Base-by-base conservation (phyloP, 768 basidiomycete species). In the Suillus hirtellus region DNA sequence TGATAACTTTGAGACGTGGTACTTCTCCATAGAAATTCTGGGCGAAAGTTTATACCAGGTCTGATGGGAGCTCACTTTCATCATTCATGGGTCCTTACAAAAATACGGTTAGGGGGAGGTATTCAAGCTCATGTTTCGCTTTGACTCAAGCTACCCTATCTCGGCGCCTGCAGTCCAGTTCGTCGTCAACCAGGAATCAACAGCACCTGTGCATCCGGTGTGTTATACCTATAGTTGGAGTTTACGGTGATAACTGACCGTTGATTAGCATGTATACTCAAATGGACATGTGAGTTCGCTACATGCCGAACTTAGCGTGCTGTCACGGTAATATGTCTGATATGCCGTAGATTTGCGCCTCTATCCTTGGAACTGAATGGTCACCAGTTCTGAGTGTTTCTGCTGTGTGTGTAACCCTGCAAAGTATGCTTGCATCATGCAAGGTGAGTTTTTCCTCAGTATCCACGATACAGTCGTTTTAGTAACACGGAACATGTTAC, bases 341-440 rank as follows among this genome's bases (percentile, higher is more conserved):
- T 62, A 55, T 35, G 47, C 55, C 54, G 24, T 44, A 95, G 89
- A 95, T 95, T 68, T 95, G 93, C 71, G 92, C 91, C 10, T 93
- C 91, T 15, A 94, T 96, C 62, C 85, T 96, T 9, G 94, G 92
- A 34, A 89, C 84, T 68, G 93, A 94, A 67, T 95, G 93, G 93
- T 92, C 90, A 11, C 93, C 92, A 0, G 92, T 93, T n/a, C 76
- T 94, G 66, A 92, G 89, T 65, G 92, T 92, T 24, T 81, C 88
- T 34, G 84, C 91, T 2, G 86, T 95, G 49, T 94, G 92, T 69
- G 84, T 94, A 19, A 95, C 93, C 4, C 76, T 96, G 54, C 94
- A 95, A 78, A 92, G 90, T 70, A 96, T 96, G 94, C 82, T 96
- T 63, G 94, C 92, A 27, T 93, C 90, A 8, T 93, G 91, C 85